Percentiles rank a stretch among this genome's conserved stretches.
These are phyloP conservation scores for Beta macrorhiza DNA, from an alignment of 179 eudicot species.

Conservation along the genomic window DNA sequence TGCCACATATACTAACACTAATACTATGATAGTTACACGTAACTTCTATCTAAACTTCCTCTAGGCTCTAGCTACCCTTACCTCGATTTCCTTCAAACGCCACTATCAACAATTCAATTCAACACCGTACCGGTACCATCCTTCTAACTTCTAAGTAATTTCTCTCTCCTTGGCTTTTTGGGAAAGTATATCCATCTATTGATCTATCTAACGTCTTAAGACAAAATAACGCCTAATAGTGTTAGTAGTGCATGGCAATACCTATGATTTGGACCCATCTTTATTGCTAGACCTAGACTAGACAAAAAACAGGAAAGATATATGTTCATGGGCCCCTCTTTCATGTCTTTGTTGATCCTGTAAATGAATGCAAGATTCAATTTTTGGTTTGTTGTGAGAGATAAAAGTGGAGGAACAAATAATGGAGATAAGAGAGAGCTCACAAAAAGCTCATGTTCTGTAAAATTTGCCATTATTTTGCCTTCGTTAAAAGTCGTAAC, in stretches of 20 bases:
- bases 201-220: neutral
- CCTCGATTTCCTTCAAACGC: no score
- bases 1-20: no score
- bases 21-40: no score
- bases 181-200: neutral
- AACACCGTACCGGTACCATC: neutral
- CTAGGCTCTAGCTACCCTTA: no score
- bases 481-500: neutral
- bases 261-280: neutral
- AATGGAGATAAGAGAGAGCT: neutral
- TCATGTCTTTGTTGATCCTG: neutral
- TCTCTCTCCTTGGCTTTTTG: neutral
- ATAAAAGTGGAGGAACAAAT: neutral
- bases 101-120: neutral
- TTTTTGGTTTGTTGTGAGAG: neutral
- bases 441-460: slow-evolving; percentile 4
- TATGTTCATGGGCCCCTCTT: neutral
- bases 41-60: no score
- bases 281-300: neutral
- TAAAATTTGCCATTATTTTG: slow-evolving; percentile 15
- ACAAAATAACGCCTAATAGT: neutral
- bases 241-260: neutral
- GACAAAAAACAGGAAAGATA: neutral
- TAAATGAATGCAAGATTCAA: neutral
- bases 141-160: neutral